A percentile compares a stretch with the other conserved stretches of the same genome.
Conservation (phyloP, 1,139 yeast genomes). For the Suhomyces panamericanus region DNA sequence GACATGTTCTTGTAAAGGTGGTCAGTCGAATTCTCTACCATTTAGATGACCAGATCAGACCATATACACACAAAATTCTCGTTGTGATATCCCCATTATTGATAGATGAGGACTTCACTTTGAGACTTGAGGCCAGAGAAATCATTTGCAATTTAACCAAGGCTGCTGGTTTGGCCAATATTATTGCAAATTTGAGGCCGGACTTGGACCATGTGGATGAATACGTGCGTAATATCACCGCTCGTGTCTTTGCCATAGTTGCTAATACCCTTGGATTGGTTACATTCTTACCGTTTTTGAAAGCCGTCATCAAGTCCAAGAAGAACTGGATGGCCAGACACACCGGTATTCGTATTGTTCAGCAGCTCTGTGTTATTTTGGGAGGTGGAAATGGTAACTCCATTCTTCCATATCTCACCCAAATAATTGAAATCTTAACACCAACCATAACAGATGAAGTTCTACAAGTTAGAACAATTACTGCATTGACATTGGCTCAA, state of each 20-base stretch:
- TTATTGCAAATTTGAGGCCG: conserved; percentile 75
- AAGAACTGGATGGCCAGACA: conserved; percentile 86
- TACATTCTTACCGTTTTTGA: conserved; percentile 71
- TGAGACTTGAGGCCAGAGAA: conserved; percentile 79
- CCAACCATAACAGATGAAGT: conserved; percentile 72
- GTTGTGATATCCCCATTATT: conserved; percentile 77
- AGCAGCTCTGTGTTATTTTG: conserved; percentile 66
- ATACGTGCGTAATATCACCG: conserved; percentile 72
- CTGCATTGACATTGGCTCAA: conserved; percentile 72
- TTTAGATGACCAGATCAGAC: conserved; percentile 65
- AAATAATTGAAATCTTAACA: conserved; percentile 60
- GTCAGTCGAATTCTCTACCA: conserved; percentile 67
- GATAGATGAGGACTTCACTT: conserved; percentile 73
- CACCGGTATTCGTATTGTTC: conserved; percentile 78
- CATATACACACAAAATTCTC: conserved; percentile 71
- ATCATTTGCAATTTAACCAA: conserved; percentile 71
- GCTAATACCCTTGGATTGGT: conserved; percentile 79
- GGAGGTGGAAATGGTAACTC: conserved; percentile 62
- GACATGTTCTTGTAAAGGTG: conserved; percentile 78
- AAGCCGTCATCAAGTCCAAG: conserved; percentile 78
- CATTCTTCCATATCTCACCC: conserved; percentile 70
- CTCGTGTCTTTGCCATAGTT: conserved; percentile 82
- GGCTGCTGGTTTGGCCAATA: conserved; percentile 79
- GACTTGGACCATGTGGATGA: conserved; percentile 86
- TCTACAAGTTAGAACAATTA: conserved; percentile 60